These are phyloP conservation scores for Nakataea oryzae DNA, from an alignment of 2,329 filamentous ascomycete species.

Conservation along the genomic window DNA sequence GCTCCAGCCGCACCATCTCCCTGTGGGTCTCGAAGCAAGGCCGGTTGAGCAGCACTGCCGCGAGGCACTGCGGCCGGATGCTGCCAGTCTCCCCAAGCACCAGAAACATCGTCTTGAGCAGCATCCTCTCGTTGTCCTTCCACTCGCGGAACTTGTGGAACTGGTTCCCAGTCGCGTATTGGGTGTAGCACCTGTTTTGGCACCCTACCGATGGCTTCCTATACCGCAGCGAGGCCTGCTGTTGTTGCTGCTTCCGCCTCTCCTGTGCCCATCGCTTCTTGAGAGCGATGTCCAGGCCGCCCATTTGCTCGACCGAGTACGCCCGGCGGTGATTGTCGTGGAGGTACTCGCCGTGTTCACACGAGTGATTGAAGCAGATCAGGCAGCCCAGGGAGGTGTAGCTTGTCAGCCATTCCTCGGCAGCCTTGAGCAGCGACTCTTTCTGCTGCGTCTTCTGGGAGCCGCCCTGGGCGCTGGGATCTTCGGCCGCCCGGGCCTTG, in stretches of 20 bases:
- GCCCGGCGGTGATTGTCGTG: constrained; percentile 39
- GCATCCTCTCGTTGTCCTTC: constrained; percentile 35
- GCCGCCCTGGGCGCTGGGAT: constrained; percentile 23
- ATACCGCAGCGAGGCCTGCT: constrained; percentile 10
- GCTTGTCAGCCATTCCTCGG: constrained; percentile 39
- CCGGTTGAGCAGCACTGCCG: constrained; percentile 37
- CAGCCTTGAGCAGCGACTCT: constrained; percentile 22
- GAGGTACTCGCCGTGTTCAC: constrained; percentile 51
- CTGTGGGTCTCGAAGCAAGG: constrained; percentile 41
- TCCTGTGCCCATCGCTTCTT: constrained; percentile 12
- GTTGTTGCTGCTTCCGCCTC: constrained; percentile 15
- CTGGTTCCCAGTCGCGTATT: constrained; percentile 18
- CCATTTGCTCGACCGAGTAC: constrained; percentile 34
- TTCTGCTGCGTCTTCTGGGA: constrained; percentile 24
- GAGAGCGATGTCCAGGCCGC: constrained; percentile 8
- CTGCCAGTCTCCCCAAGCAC: constrained; percentile 24
- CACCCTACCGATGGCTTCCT: constrained; percentile 16
- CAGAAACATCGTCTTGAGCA: constrained; percentile 36
- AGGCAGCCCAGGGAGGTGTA: constrained; percentile 46
- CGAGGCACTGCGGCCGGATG: constrained; percentile 35
- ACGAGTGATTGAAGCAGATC: constrained; percentile 50
- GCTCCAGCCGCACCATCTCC: constrained; percentile 28
- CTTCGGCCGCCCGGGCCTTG: constrained; percentile 41
- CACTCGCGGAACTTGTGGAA: constrained; percentile 27
- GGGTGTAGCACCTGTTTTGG: constrained; percentile 32